These are phyloP conservation scores for Oryza officinalis DNA, from an alignment of 176 grass and related monocot species.

Conservation along the genomic window DNA sequence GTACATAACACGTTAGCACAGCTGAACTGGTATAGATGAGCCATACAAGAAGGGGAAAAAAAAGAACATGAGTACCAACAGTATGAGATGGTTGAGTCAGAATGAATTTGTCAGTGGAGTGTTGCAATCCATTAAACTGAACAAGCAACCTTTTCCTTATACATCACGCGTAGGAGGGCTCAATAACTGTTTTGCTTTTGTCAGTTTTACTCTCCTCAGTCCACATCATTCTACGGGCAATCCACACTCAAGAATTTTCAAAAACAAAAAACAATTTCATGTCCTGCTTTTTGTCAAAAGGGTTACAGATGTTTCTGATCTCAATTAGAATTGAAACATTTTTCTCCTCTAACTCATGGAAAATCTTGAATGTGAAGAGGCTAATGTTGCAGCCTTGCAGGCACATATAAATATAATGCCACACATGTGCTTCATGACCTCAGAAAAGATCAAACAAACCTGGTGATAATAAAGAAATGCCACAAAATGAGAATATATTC, in stretches of 20 bases:
- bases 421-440: not conserved
- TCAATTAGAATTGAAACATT: not conserved
- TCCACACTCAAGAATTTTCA: not conserved
- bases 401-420: not conserved
- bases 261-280: not conserved
- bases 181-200: not conserved
- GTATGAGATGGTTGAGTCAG: not conserved
- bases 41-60: not conserved
- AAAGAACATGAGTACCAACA: not conserved
- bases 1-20: not conserved
- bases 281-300: not conserved
- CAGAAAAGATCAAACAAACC: not conserved
- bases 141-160: conserved; percentile 25
- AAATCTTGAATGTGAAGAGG: not conserved
- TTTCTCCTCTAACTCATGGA: not conserved
- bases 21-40: not conserved
- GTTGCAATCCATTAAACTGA: conserved; percentile 21
- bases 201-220: not conserved
- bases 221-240: not conserved
- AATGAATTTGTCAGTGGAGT: conserved; percentile 16
- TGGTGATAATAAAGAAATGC: conserved; percentile 11
- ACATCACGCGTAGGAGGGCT: not conserved
- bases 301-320: not conserved
- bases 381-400: not conserved
- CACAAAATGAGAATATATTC: not conserved